Percentiles rank a stretch among this genome's conserved stretches.
phyloP scores from a whole-genome alignment of 106 monocot species.

The Dendrobium chrysotoxum region DNA sequence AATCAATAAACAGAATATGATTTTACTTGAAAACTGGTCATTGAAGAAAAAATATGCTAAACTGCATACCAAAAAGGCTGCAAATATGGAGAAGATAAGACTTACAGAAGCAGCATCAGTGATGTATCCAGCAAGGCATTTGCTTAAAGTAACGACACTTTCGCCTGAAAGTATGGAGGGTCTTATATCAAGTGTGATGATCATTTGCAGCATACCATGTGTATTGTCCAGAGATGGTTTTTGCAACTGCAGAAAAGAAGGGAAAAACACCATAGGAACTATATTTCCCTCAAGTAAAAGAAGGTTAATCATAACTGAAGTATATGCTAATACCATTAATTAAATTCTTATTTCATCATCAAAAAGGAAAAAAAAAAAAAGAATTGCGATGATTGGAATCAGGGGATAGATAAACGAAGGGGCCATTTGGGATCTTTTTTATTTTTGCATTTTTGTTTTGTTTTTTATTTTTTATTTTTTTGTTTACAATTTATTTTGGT shows the following conservation, averaged over 20 bases:
- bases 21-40: not conserved
- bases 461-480: too few relatives aligned
- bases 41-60: not conserved
- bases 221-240: slow-evolving; percentile 50
- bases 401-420: not conserved
- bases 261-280: not conserved
- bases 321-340: not conserved
- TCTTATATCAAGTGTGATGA: slow-evolving; percentile 38
- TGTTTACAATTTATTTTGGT: too few relatives aligned
- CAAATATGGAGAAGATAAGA: not conserved
- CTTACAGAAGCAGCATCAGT: slow-evolving; percentile 61
- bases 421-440: too few relatives aligned
- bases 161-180: slow-evolving; percentile 31
- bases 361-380: not conserved
- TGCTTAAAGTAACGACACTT: slow-evolving; percentile 23
- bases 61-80: not conserved
- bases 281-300: not conserved
- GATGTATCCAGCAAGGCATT: slow-evolving; percentile 36
- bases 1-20: not conserved
- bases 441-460: too few relatives aligned
- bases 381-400: not conserved
- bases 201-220: slow-evolving; percentile 46
- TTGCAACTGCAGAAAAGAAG: slow-evolving; percentile 23
- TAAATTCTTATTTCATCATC: not conserved
- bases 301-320: not conserved